Percentiles rank a stretch among this genome's conserved stretches.
These are phyloP conservation scores for Tuctoria greenei DNA, from an alignment of 176 grass and related monocot genomes.

Conservation along the genomic window DNA sequence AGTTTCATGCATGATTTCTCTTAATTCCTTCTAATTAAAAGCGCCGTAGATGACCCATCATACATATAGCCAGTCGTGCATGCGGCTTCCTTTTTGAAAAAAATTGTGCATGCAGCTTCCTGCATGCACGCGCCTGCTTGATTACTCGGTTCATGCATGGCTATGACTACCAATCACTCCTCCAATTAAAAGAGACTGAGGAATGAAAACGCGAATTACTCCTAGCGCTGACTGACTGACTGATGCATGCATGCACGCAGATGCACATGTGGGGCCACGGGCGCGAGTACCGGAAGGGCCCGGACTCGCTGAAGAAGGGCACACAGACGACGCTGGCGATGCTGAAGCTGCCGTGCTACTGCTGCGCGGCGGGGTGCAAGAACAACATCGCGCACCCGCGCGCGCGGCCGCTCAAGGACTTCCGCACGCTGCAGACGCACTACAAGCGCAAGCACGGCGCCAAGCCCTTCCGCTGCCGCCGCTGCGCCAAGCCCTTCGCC, in stretches of 20 bases:
- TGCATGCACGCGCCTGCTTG: neutral
- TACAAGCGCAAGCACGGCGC: slow-evolving; percentile 95
- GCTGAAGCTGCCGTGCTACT: slow-evolving; percentile 96
- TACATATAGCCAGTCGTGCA: neutral
- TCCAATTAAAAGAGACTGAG: no score
- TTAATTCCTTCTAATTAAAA: neutral
- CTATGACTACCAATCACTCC: no score
- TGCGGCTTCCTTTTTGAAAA: no score
- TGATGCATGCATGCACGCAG: slow-evolving; percentile 35
- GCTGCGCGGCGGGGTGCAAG: slow-evolving; percentile 84
- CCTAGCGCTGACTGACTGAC: neutral
- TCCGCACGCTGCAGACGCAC: slow-evolving; percentile 96
- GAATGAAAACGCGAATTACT: neutral
- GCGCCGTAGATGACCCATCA: neutral
- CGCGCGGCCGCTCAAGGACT: slow-evolving; percentile 85
- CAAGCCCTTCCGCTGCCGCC: slow-evolving; percentile 84
- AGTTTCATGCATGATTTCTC: neutral
- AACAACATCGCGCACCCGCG: slow-evolving; percentile 78
- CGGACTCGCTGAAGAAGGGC: slow-evolving; percentile 83
- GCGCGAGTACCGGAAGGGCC: slow-evolving; percentile 87
- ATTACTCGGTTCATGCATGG: neutral
- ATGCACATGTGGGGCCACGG: slow-evolving; percentile 99
- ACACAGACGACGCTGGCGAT: slow-evolving; percentile 60
- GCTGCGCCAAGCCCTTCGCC: slow-evolving; percentile 90
- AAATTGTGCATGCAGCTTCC: neutral